Base-by-base conservation (phyloP, 2,329 filamentous ascomycete genomes). In the Ilyonectria mors-panacis region DNA sequence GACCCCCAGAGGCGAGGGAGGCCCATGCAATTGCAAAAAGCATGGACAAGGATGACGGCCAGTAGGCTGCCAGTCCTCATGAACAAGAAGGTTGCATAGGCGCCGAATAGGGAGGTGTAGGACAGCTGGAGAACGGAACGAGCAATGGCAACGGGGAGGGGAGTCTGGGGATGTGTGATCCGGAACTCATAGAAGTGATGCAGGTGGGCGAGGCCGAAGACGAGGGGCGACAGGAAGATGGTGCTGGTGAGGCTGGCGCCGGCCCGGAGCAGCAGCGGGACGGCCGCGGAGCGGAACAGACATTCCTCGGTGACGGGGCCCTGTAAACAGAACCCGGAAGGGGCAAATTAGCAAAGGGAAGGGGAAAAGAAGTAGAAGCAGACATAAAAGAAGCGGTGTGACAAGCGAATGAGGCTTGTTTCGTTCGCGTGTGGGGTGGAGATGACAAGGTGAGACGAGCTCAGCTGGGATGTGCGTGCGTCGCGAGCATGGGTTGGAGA, bases 101-200 rank as follows among this genome's bases (percentile, higher is more conserved):
- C 94, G 68, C 96, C 96, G 76, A 99, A 99, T 6, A 98, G 81
- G 7, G 94, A 95, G 0, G 96, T 99, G 81, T 97, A 99, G 4
- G 87, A 85, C 75, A 99, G 92, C 78, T 98, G 96, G 71, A 98
- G 87, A 12, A 94, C 71, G 2, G 94, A 94, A 56, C 94, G 90
- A 30, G 93, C 77, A 6, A 96, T 76, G 7, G 92, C 90, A 2
- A 88, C 85, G 1, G 86, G 71, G 13, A 91, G 77, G 1, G 93
- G 88, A 2, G 92, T 90, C 69, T 89, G 85, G 9, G 94, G 93
- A 74, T 97, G 90, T 1, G 92, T 93, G 64, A 97, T 85, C 63
- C 92, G 88, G 81, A 97, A 97, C 82, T 98, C 96, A 83, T 97
- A 97, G 79, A 97, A 94, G 82, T 99, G 96, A 81, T 99, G 95